Percentiles rank a stretch among this genome's conserved stretches.
phyloP scores from a whole-genome alignment of 2,329 filamentous ascomycete species.

The Aspergillus amoenus region DNA sequence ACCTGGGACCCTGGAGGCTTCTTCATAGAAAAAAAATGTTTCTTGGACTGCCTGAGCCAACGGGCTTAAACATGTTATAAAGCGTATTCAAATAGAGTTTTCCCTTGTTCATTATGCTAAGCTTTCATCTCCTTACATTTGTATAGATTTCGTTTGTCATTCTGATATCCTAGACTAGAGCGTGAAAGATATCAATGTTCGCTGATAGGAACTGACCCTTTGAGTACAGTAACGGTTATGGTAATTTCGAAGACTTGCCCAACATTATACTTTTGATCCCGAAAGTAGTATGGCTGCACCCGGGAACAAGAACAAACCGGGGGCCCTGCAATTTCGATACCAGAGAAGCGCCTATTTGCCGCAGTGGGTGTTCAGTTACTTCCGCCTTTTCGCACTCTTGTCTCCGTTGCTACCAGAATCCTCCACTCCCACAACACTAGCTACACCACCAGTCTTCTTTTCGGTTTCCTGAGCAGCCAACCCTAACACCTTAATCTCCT shows the following conservation, averaged over 20 bases:
- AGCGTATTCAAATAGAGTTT: conserved; percentile 16
- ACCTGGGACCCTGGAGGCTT: conserved; percentile 41
- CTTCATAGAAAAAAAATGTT: conserved; percentile 17
- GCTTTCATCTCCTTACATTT: background rate
- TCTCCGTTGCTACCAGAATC: conserved; percentile 9
- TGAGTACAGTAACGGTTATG: background rate
- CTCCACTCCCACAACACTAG: conserved; percentile 19
- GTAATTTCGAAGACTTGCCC: background rate
- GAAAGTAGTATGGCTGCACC: background rate
- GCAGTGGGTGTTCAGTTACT: conserved; percentile 3
- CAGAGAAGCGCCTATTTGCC: background rate
- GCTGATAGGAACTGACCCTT: background rate
- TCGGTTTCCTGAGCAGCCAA: conserved; percentile 45
- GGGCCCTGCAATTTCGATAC: background rate
- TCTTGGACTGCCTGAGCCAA: conserved; percentile 2
- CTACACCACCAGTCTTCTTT: conserved; percentile 30
- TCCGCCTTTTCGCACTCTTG: conserved; percentile 15
- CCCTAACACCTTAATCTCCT: conserved; percentile 55
- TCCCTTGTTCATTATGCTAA: conserved; percentile 3
- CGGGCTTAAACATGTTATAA: conserved; percentile 13
- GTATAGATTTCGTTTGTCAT: conserved; percentile 1
- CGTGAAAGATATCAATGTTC: background rate
- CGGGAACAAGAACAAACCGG: background rate
- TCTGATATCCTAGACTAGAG: background rate
- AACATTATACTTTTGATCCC: background rate